These are phyloP conservation scores for Anthracocystis walkeri DNA, from an alignment of 1,284 basidiomycete species.

Conservation along the genomic window DNA sequence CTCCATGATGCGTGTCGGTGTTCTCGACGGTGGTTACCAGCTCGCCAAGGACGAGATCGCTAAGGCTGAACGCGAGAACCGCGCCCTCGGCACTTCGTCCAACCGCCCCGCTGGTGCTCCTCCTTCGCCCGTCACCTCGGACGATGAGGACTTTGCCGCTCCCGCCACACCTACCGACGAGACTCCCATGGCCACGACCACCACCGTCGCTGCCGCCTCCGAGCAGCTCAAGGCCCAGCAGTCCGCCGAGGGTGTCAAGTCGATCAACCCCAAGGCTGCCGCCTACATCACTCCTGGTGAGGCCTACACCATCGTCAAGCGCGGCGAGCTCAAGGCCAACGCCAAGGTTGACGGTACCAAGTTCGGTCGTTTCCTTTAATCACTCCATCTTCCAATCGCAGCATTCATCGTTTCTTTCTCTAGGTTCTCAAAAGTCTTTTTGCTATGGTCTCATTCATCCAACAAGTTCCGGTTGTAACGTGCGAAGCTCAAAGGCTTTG, in stretches of 20 bases:
- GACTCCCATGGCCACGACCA: slow-evolving; percentile 39
- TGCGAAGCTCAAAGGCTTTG: slow-evolving; percentile 1
- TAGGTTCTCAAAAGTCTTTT: background rate
- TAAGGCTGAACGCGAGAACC: slow-evolving; percentile 48
- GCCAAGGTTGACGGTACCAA: slow-evolving; percentile 54
- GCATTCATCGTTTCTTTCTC: slow-evolving; percentile 20
- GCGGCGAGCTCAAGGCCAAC: slow-evolving; percentile 53
- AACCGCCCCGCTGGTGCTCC: slow-evolving; percentile 52
- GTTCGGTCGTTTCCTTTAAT: slow-evolving; percentile 45
- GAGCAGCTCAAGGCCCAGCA: slow-evolving; percentile 52
- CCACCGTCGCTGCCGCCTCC: slow-evolving; percentile 43
- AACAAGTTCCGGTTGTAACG: slow-evolving; percentile 15
- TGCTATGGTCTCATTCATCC: slow-evolving; percentile 12
- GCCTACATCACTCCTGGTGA: slow-evolving; percentile 65
- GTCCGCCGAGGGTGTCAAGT: slow-evolving; percentile 43
- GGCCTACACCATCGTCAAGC: slow-evolving; percentile 62
- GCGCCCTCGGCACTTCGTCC: slow-evolving; percentile 39
- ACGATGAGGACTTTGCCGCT: slow-evolving; percentile 51
- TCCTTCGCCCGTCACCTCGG: slow-evolving; percentile 56
- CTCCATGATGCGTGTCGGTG: slow-evolving; percentile 68
- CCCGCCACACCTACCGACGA: slow-evolving; percentile 51
- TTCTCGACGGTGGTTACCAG: slow-evolving; percentile 67
- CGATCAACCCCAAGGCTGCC: slow-evolving; percentile 49
- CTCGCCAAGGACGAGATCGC: slow-evolving; percentile 59
- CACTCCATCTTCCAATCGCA: slow-evolving; percentile 7